Percentiles rank a stretch among this genome's conserved stretches.
These are phyloP conservation scores for Plantago rigida DNA, from an alignment of 305 asterid genomes.

Conservation along the genomic window DNA sequence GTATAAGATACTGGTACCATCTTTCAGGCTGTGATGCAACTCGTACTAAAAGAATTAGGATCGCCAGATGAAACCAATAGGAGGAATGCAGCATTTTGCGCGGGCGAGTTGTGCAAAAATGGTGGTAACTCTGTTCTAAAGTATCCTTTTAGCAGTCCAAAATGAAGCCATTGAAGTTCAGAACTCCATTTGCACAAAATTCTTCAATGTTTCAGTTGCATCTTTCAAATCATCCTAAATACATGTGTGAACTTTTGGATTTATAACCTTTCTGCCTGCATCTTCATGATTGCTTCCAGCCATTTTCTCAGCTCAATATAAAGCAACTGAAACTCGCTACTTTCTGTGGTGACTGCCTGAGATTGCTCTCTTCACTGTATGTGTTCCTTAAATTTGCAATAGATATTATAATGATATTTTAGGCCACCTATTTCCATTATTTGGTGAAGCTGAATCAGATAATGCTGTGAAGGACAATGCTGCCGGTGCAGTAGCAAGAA, in stretches of 20 bases:
- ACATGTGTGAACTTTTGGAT: conserved; percentile 8
- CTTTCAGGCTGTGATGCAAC: conserved; percentile 74
- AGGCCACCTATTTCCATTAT: conserved; percentile 69
- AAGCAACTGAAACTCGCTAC: background rate
- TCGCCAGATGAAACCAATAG: conserved; percentile 76
- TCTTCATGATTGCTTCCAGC: background rate
- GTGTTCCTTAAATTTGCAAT: conserved; percentile 35
- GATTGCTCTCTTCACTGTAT: conserved; percentile 9
- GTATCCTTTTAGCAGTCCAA: conserved; percentile 47
- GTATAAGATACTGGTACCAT: conserved; percentile 21
- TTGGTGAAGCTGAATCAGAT: conserved; percentile 87
- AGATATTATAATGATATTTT: conserved; percentile 66
- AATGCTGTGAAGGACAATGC: conserved; percentile 97
- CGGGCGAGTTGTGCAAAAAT: conserved; percentile 91
- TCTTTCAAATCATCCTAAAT: conserved; percentile 10
- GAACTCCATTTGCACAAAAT: background rate
- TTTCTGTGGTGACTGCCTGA: background rate
- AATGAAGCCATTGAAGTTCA: background rate
- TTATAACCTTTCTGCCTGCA: conserved; percentile 3
- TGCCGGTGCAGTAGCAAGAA: conserved; percentile 98
- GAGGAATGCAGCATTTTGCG: conserved; percentile 98
- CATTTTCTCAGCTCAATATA: background rate
- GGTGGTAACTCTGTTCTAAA: conserved; percentile 69
- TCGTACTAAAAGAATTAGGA: conserved; percentile 83
- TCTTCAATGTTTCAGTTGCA: conserved; percentile 2